phyloP scores from a whole-genome alignment of 257 asterid species.

The Gentiana macrophylla region DNA sequence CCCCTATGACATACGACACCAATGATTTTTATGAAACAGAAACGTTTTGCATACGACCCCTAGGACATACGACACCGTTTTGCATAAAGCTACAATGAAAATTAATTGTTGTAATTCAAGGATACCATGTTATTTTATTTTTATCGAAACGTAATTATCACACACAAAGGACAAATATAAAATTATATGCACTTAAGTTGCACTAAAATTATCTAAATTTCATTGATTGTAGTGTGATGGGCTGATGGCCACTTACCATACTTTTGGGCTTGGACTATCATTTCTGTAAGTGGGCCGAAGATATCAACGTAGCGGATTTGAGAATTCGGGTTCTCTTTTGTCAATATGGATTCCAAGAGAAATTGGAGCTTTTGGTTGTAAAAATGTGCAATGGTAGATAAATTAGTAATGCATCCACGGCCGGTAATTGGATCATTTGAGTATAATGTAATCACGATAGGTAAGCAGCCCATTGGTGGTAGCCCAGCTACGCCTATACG shows the following conservation, averaged over 20 bases:
- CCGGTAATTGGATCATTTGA: conserved; percentile 16
- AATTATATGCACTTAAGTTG: too few relatives aligned
- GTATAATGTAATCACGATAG: conserved; percentile 36
- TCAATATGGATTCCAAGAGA: conserved; percentile 18
- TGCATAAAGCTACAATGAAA: too few relatives aligned
- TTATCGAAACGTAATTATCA: too few relatives aligned
- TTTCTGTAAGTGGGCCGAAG: conserved; percentile 32
- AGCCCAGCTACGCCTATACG: conserved; percentile 65
- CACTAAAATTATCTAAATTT: too few relatives aligned
- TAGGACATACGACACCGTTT: too few relatives aligned
- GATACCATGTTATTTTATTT: too few relatives aligned
- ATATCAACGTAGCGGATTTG: conserved; percentile 42
- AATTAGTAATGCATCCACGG: conserved; percentile 30
- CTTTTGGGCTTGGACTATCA: conserved; percentile 22
- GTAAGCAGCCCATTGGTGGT: conserved; percentile 77
- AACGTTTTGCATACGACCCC: too few relatives aligned
- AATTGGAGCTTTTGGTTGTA: conserved; percentile 42
- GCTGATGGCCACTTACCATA: conserved; percentile 26
- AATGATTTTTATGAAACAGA: too few relatives aligned
- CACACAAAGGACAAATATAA: too few relatives aligned
- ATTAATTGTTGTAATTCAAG: too few relatives aligned
- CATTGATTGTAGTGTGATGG: too few relatives aligned
- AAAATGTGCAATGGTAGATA: conserved; percentile 32
- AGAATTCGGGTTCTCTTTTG: conserved; percentile 7
- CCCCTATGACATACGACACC: too few relatives aligned